A percentile compares a stretch with the other conserved stretches of the same genome.
phyloP scores from a whole-genome alignment of 306 rosid species.

The Senna tora region DNA sequence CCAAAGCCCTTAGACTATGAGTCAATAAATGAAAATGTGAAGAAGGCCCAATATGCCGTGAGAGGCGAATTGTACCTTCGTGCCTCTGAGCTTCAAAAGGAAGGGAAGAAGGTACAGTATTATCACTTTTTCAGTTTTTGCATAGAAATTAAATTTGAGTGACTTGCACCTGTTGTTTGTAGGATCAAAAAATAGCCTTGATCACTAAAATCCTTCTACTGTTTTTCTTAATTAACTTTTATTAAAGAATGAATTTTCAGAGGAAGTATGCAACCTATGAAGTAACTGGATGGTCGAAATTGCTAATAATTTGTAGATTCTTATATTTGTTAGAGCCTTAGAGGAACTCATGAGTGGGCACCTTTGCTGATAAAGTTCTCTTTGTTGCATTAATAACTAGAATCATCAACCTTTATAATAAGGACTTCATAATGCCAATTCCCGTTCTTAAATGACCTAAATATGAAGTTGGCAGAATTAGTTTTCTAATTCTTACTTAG shows the following conservation, averaged over 20 bases:
- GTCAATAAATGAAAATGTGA: slow-evolving; percentile 83
- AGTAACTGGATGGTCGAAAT: slow-evolving; percentile 13
- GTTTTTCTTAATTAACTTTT: slow-evolving; percentile 2
- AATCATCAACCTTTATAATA: slow-evolving; percentile 10
- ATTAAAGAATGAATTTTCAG: neutral
- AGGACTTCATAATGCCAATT: slow-evolving; percentile 2
- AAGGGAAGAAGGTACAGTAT: slow-evolving; percentile 79
- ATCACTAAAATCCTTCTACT: slow-evolving; percentile 18
- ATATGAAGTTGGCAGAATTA: neutral
- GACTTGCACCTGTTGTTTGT: slow-evolving; percentile 22
- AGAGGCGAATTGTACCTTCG: slow-evolving; percentile 94
- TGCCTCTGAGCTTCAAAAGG: slow-evolving; percentile 95
- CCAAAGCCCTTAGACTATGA: slow-evolving; percentile 77
- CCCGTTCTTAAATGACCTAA: slow-evolving; percentile 16
- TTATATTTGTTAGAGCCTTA: neutral
- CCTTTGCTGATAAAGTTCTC: neutral
- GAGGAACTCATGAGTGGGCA: neutral
- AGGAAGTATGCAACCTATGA: slow-evolving; percentile 18
- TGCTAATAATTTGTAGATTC: slow-evolving; percentile 26
- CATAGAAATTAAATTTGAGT: slow-evolving; percentile 8
- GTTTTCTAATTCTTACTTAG: neutral
- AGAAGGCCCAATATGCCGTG: slow-evolving; percentile 89
- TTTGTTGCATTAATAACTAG: neutral
- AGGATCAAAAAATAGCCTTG: slow-evolving; percentile 1
- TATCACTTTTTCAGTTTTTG: slow-evolving; percentile 14